Evolutionary conservation across 371 early-diverging fungal genomes (phyloP).

Genomic region (Rhizopus arrhizus): DNA sequence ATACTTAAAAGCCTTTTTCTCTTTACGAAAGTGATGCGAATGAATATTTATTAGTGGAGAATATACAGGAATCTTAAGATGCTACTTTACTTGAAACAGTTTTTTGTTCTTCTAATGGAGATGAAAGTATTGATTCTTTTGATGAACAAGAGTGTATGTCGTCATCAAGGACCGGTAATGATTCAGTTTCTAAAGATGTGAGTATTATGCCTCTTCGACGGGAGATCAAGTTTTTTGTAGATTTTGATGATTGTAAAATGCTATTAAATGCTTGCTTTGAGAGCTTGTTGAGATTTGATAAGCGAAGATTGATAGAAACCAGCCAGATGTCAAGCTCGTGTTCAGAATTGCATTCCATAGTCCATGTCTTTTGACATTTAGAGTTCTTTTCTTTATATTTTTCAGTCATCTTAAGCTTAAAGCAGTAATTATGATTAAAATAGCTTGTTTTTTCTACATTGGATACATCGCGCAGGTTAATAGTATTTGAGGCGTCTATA

Average conservation of each 20-base stretch:
- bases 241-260: constrained; percentile 1
- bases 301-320: constrained; percentile 16
- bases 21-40: too few relatives aligned
- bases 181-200: constrained; percentile 13
- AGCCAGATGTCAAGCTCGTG: constrained; percentile 32
- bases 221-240: constrained; percentile 11
- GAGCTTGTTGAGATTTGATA: background rate
- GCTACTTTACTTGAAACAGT: too few relatives aligned
- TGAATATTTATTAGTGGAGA: too few relatives aligned
- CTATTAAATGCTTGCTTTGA: background rate
- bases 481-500: constrained; percentile 24
- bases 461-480: constrained; percentile 27
- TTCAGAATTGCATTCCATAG: constrained; percentile 32
- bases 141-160: constrained; percentile 18
- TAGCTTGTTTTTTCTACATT: constrained; percentile 11
- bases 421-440: constrained; percentile 23
- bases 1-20: too few relatives aligned
- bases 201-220: constrained; percentile 29
- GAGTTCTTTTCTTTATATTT: background rate
- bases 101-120: background rate
- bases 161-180: constrained; percentile 9
- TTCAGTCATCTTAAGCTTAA: constrained; percentile 31
- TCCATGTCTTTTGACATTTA: constrained; percentile 22
- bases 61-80: too few relatives aligned
- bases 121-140: background rate